Evolutionary conservation across 2,329 filamentous ascomycete genomes (phyloP).

Genomic region (Hypoxylon sp.): DNA sequence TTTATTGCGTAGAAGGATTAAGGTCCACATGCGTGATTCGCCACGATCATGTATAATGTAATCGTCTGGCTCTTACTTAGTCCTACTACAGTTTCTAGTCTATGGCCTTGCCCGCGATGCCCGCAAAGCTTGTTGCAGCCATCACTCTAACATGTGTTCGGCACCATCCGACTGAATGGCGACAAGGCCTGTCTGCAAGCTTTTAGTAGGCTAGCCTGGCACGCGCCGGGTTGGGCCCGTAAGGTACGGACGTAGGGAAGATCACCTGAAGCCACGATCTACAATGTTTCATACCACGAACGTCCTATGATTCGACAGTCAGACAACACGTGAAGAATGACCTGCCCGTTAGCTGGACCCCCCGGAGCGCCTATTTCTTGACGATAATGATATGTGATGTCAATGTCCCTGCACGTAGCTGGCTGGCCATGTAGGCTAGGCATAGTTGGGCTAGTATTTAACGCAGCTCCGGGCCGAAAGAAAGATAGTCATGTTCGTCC

Average conservation of each 20-base stretch:
- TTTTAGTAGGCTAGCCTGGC: conserved; percentile 34
- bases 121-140: conserved; percentile 19
- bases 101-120: conserved; percentile 22
- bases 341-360: too few relatives aligned
- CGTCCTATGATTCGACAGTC: conserved; percentile 8
- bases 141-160: conserved; percentile 35
- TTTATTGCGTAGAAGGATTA: too few relatives aligned
- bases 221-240: conserved; percentile 39
- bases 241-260: conserved; percentile 46
- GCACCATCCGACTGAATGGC: conserved; percentile 42
- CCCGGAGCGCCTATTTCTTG: too few relatives aligned
- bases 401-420: too few relatives aligned
- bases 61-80: conserved; percentile 44
- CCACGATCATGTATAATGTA: conserved; percentile 2
- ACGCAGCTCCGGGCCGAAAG: too few relatives aligned
- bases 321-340: conserved; percentile 37
- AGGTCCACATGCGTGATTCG: conserved; percentile 16
- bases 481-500: too few relatives aligned
- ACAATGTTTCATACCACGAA: conserved; percentile 38
- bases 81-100: conserved; percentile 41
- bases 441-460: too few relatives aligned
- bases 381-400: too few relatives aligned
- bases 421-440: too few relatives aligned
- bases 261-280: conserved; percentile 44
- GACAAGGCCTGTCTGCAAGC: conserved; percentile 36